Evolutionary conservation across 805 yeast genomes (phyloP), one percentile per base, ranked within the genome.

Genomic region (Kluyveromyces siamensis): DNA sequence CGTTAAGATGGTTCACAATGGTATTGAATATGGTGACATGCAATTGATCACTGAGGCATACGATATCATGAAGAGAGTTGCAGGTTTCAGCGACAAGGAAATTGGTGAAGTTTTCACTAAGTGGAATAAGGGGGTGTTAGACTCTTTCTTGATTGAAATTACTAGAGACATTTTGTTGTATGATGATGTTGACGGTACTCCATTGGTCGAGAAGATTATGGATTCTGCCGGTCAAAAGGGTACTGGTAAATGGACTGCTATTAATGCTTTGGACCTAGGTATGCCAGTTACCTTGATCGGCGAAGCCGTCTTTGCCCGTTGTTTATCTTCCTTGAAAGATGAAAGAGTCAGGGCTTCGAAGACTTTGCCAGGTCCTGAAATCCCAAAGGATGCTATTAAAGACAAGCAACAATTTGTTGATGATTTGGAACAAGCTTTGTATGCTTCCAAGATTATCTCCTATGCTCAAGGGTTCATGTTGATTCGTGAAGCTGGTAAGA

Each of bases 1-100:
- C 75, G 98, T 91, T 69, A 91, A 91, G 80, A 93, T 93, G 99
- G 98, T 93, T 57, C 99, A 91, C 81, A 91, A 91, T 72, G 99
- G 99, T 86, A 91, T 91, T 63, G 99, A 91, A 76, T 91, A 91
- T 73, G 99, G 98, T 80, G 99, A 91, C 75, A 91, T 91, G 99
- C 99, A 91, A 77, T 80, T 91, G 79, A 91, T 91, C 70, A 83
- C 91, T 73, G 99, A 91, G 78, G 96, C 97, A 57, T 91, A 91
- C 75, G 97, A 90, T 71, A 76, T 91, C 70, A 76, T 91, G 84
- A 91, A 88, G 81, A 81, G 96, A 72, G 83, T 87, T 61, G 96
- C 95, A 70, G 87, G 89, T 57, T 80, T 93, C 77, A 67, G 84
- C 57, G 84, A 88, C 77, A 81, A 81, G 71, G 98, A 91, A 79